These are phyloP conservation scores for Elasticomyces elasticus DNA, from an alignment of 495 filamentous ascomycete species.

Conservation along the genomic window DNA sequence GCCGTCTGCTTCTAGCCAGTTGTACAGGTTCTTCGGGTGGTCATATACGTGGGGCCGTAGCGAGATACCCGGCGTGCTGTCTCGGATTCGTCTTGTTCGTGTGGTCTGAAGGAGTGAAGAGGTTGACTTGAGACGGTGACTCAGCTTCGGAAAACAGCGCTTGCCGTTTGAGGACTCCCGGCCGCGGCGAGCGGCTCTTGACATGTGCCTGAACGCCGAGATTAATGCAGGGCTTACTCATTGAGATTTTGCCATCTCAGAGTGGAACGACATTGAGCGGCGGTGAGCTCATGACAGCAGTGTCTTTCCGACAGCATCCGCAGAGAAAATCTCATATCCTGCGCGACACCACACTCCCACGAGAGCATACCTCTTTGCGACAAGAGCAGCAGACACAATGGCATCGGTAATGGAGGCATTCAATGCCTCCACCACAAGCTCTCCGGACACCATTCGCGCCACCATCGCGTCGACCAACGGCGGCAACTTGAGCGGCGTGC, in stretches of 20 bases:
- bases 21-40: no score
- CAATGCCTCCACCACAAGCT: conserved; percentile 16
- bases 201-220: no score
- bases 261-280: background rate
- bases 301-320: background rate
- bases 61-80: no score
- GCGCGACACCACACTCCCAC: background rate
- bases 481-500: conserved; percentile 26
- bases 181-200: no score
- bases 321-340: background rate
- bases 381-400: conserved; percentile 11
- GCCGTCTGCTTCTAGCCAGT: no score
- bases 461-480: conserved; percentile 6
- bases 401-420: conserved; percentile 19
- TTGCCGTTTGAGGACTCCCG: no score
- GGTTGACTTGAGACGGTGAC: no score
- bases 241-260: background rate
- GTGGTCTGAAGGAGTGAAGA: no score
- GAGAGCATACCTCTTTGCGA: background rate
- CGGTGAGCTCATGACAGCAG: background rate
- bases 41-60: no score
- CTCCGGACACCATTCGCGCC: conserved; percentile 7
- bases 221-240: background rate
- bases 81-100: no score
- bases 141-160: no score